Evolutionary conservation across 2,329 filamentous ascomycete genomes (phyloP).

Genomic region (Aureobasidium sp.): DNA sequence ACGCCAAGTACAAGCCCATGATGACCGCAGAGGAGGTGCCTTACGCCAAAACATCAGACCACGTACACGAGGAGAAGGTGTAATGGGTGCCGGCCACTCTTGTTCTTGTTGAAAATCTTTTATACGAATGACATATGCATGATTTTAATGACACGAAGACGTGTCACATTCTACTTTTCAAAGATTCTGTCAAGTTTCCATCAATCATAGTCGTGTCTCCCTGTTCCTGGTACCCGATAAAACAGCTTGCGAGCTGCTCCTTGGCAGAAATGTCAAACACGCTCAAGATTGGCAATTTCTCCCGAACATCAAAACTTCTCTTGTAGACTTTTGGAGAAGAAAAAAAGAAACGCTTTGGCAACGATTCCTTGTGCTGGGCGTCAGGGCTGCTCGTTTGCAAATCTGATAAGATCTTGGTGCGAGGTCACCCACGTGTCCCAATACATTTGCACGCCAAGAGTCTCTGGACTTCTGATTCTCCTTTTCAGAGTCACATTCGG

Average conservation of each 20-base stretch:
- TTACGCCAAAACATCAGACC: conserved; percentile 1
- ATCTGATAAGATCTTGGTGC: neutral
- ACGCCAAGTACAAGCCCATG: conserved; percentile 17
- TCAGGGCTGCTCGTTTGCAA: neutral
- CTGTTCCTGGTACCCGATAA: neutral
- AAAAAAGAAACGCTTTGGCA: neutral
- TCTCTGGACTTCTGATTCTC: neutral
- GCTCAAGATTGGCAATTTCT: neutral
- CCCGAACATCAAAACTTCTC: neutral
- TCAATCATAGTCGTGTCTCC: neutral
- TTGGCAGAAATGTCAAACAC: neutral
- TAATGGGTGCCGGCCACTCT: neutral
- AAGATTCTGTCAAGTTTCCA: neutral
- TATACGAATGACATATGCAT: conserved; percentile 1
- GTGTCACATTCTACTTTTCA: neutral
- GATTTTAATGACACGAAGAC: neutral
- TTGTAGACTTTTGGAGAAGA: neutral
- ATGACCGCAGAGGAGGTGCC: conserved; percentile 11
- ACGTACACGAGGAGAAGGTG: conserved; percentile 8
- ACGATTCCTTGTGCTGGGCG: neutral
- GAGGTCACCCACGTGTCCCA: neutral
- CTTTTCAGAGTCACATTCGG: neutral
- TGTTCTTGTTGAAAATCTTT: neutral
- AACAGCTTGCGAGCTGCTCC: neutral
- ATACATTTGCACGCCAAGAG: conserved; percentile 8